These are phyloP conservation scores for Leersia perrieri DNA, from an alignment of 176 grass and related monocot species.

Conservation along the genomic window DNA sequence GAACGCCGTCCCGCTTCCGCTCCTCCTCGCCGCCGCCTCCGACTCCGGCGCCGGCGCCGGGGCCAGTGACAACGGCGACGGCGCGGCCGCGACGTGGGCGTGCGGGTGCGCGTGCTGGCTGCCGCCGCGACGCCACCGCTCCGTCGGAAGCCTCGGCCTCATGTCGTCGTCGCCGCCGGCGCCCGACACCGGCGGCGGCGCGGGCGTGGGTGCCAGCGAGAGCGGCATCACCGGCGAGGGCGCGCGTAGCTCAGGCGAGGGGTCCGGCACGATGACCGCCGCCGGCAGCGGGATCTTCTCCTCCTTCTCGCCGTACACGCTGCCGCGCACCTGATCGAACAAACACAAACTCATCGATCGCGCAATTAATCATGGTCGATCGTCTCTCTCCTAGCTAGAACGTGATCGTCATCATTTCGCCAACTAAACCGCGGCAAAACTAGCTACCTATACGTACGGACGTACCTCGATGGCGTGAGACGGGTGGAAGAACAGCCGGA, in stretches of 20 bases:
- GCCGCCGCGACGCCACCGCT: constrained; percentile 25
- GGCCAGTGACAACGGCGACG: not conserved
- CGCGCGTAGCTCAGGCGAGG: not conserved
- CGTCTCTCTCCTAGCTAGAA: too few species aligned
- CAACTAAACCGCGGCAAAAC: not conserved
- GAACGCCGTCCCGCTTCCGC: constrained; percentile 41
- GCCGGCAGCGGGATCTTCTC: constrained; percentile 42
- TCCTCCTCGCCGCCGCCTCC: not conserved
- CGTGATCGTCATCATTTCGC: not conserved
- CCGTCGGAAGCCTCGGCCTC: constrained; percentile 58
- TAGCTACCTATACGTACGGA: too few species aligned
- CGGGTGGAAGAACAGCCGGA: constrained; percentile 8
- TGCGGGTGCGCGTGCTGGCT: not conserved
- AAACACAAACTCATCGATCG: not conserved
- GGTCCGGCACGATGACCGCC: constrained; percentile 57
- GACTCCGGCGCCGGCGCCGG: constrained; percentile 37
- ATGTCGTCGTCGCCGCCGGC: constrained; percentile 43
- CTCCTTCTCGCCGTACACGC: not conserved
- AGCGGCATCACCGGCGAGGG: constrained; percentile 16
- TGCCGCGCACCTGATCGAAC: constrained; percentile 2
- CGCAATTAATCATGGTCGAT: not conserved
- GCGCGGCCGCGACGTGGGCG: not conserved
- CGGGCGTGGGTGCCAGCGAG: constrained; percentile 21
- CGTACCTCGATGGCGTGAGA: constrained; percentile 50
- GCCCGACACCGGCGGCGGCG: constrained; percentile 31